A percentile compares a stretch with the other conserved stretches of the same genome.
These are phyloP conservation scores for Xenoacremonium recifei DNA, from an alignment of 2,329 filamentous ascomycete genomes.

Conservation along the genomic window DNA sequence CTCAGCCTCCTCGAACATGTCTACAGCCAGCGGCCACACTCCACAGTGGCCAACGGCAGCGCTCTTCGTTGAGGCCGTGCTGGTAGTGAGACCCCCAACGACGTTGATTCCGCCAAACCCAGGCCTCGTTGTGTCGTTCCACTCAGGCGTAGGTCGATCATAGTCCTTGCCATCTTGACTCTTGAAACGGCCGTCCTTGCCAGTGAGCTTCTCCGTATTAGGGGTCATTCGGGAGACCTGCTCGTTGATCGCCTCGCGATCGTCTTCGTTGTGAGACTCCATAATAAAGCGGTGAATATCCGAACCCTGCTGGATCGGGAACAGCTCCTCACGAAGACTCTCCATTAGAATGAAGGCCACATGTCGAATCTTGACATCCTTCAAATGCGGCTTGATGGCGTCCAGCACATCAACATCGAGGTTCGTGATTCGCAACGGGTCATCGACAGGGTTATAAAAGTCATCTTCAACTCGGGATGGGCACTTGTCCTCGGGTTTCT, in stretches of 20 bases:
- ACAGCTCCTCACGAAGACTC: conserved; percentile 44
- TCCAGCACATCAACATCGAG: conserved; percentile 32
- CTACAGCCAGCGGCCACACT: conserved; percentile 39
- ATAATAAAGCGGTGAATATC: conserved; percentile 35
- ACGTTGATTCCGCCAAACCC: conserved; percentile 40
- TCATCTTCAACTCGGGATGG: conserved; percentile 26
- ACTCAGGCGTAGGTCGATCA: conserved; percentile 26
- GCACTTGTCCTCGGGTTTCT: conserved; percentile 13
- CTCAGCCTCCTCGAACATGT: conserved; percentile 42
- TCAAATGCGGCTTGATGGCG: conserved; percentile 24
- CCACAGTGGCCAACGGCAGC: conserved; percentile 42
- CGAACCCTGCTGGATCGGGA: conserved; percentile 41
- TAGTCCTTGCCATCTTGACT: conserved; percentile 24
- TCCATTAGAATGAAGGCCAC: conserved; percentile 44
- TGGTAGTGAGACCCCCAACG: conserved; percentile 38
- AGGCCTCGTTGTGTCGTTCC: conserved; percentile 18
- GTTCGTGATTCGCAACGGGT: conserved; percentile 42
- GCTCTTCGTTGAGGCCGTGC: conserved; percentile 45
- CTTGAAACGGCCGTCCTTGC: conserved; percentile 18
- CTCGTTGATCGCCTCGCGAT: conserved; percentile 29
- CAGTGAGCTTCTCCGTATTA: conserved; percentile 19
- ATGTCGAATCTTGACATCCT: conserved; percentile 40
- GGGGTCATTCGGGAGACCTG: conserved; percentile 26
- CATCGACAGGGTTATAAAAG: conserved; percentile 35
- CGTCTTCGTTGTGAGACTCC: conserved; percentile 29